Conservation (phyloP, 1,284 basidiomycete genomes). For the Fomitopsis palustris region DNA sequence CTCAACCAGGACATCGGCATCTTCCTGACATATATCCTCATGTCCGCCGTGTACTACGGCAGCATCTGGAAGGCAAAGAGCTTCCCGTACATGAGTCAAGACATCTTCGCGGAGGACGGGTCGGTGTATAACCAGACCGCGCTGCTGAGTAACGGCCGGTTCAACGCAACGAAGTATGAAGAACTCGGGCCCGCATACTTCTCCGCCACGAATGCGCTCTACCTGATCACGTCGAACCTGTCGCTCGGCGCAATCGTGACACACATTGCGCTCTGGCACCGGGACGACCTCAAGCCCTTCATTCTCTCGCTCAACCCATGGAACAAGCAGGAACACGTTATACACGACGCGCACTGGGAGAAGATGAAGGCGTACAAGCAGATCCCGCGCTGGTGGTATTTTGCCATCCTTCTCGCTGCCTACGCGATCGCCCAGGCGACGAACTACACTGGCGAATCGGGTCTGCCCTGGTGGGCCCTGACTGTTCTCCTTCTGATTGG, state of each 20-base stretch:
- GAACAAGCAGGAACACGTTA: conserved; percentile 21
- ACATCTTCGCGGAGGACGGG: conserved; percentile 24
- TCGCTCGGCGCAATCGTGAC: conserved; percentile 29
- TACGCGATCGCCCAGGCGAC: conserved; percentile 45
- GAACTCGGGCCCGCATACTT: conserved; percentile 30
- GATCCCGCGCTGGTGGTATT: conserved; percentile 63
- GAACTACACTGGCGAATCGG: conserved; percentile 49
- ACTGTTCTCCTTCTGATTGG: conserved; percentile 46
- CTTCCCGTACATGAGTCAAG: conserved; percentile 32
- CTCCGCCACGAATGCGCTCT: conserved; percentile 30
- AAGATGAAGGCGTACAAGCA: conserved; percentile 61
- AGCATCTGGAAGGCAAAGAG: conserved; percentile 29
- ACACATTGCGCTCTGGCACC: conserved; percentile 30
- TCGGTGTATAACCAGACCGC: conserved; percentile 31
- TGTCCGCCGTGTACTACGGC: conserved; percentile 31
- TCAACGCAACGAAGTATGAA: conserved; percentile 26
- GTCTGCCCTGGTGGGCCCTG: conserved; percentile 48
- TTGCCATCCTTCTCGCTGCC: conserved; percentile 38
- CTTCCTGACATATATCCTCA: conserved; percentile 28
- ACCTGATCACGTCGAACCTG: conserved; percentile 28
- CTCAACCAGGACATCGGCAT: conserved; percentile 32
- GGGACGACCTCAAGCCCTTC: conserved; percentile 36
- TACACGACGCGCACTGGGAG: conserved; percentile 37
- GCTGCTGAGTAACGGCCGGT: conserved; percentile 27
- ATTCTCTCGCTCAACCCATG: conserved; percentile 28